Evolutionary conservation across 805 yeast genomes (phyloP).

Genomic region (Nakazawaea siamensis): DNA sequence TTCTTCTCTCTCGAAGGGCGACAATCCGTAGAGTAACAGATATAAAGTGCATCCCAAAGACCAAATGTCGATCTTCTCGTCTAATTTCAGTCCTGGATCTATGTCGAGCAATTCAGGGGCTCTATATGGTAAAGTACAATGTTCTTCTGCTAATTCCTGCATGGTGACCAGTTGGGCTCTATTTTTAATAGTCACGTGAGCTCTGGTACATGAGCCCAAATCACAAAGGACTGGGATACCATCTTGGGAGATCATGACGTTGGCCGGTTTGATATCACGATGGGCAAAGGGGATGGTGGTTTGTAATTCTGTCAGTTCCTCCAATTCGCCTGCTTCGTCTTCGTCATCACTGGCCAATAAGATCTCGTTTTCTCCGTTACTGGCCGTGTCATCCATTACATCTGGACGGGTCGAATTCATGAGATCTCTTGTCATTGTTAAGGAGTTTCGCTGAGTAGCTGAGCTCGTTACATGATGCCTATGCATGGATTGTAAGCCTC

Average conservation of each 20-base stretch:
- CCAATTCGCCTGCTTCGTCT: slow-evolving; percentile 25
- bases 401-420: slow-evolving; percentile 5
- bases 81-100: slow-evolving; percentile 52
- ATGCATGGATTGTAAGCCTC: slow-evolving; percentile 76
- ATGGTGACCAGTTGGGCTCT: slow-evolving; percentile 67
- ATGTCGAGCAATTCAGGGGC: slow-evolving; percentile 89
- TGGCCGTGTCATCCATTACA: background rate
- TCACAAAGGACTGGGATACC: slow-evolving; percentile 78
- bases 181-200: slow-evolving; percentile 43
- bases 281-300: slow-evolving; percentile 72
- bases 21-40: slow-evolving; percentile 64
- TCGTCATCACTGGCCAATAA: slow-evolving; percentile 18
- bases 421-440: slow-evolving; percentile 9
- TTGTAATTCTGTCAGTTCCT: slow-evolving; percentile 38
- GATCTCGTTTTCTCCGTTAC: slow-evolving; percentile 11
- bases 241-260: slow-evolving; percentile 68
- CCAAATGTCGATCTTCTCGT: slow-evolving; percentile 85
- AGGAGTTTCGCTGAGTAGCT: slow-evolving; percentile 12
- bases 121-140: slow-evolving; percentile 78
- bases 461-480: slow-evolving; percentile 30
- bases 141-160: slow-evolving; percentile 77
- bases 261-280: slow-evolving; percentile 84
- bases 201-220: slow-evolving; percentile 70
- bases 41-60: slow-evolving; percentile 81
- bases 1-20: slow-evolving; percentile 86